Evolutionary conservation across 108 stramenopile genomes (phyloP).

Genomic region (Nannochloropsis granulata): DNA sequence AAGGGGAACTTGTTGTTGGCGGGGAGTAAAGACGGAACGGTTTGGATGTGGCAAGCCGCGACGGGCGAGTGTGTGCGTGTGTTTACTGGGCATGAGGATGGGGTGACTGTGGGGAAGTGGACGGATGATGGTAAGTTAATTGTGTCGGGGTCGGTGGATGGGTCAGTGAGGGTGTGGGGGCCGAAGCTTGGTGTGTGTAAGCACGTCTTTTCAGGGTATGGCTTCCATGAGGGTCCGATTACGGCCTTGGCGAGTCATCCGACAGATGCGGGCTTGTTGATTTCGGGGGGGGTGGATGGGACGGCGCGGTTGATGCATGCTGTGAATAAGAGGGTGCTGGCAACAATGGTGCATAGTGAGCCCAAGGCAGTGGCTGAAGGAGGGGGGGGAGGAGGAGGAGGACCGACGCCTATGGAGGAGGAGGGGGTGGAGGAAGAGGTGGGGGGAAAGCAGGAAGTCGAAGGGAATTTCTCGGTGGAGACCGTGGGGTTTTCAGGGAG

Average conservation of each 20-base stretch:
- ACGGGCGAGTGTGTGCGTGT: constrained; percentile 71
- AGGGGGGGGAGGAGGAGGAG: not conserved
- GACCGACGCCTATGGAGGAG: not conserved
- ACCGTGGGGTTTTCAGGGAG: constrained; percentile 59
- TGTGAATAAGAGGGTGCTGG: constrained; percentile 59
- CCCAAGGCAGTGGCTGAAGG: not conserved
- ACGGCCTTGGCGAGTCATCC: constrained; percentile 25
- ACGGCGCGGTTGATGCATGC: constrained; percentile 67
- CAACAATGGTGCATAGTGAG: constrained; percentile 54
- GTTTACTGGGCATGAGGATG: constrained; percentile 82
- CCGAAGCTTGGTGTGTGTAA: constrained; percentile 66
- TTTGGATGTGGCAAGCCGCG: constrained; percentile 92
- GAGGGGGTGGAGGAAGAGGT: constrained; percentile 31
- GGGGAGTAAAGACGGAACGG: constrained; percentile 77
- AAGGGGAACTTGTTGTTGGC: constrained; percentile 69
- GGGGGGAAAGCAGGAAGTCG: constrained; percentile 20
- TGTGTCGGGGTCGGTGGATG: constrained; percentile 62
- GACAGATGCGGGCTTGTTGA: constrained; percentile 34
- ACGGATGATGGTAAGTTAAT: constrained; percentile 71
- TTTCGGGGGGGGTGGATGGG: constrained; percentile 64
- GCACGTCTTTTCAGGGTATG: constrained; percentile 54
- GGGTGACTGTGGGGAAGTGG: constrained; percentile 63
- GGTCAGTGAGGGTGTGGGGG: constrained; percentile 76
- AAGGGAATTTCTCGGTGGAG: constrained; percentile 48
- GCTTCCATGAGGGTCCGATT: constrained; percentile 27